Evolutionary conservation across 75 land plant genomes (phyloP).

Genomic region (Pinus taeda): DNA sequence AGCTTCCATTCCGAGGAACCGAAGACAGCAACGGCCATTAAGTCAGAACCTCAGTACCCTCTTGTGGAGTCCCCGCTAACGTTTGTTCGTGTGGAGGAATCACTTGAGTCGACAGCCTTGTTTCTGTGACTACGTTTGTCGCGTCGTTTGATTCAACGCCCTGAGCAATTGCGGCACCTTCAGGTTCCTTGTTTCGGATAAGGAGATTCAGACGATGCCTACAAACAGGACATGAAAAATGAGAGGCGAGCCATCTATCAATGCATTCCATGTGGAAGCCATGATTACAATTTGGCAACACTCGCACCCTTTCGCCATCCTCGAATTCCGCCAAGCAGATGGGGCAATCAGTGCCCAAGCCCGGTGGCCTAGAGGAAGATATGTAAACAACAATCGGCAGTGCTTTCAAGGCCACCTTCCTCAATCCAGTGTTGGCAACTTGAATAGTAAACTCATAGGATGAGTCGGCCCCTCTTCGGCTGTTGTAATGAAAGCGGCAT

Average conservation of each 20-base stretch:
- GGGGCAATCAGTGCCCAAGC: slow-evolving; percentile 31
- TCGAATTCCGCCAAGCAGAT: slow-evolving; percentile 64
- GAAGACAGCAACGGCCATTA: no score
- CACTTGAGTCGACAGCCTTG: no score
- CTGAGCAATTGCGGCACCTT: no score
- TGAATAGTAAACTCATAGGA: slow-evolving; percentile 10
- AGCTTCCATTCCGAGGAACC: no score
- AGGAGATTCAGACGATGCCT: not conserved
- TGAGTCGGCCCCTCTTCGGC: slow-evolving; percentile 15
- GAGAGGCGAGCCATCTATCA: slow-evolving; percentile 63
- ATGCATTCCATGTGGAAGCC: slow-evolving; percentile 67
- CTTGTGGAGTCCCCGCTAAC: no score
- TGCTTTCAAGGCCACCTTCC: slow-evolving; percentile 1
- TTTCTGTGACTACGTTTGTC: no score
- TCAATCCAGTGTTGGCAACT: slow-evolving; percentile 11
- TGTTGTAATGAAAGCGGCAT: slow-evolving; percentile 36
- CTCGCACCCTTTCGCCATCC: slow-evolving; percentile 31
- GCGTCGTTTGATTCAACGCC: no score
- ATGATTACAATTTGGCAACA: slow-evolving; percentile 69
- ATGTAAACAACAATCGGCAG: slow-evolving; percentile 32
- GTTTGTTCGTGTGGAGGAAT: no score
- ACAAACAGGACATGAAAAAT: slow-evolving; percentile 70
- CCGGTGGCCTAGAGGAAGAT: not conserved
- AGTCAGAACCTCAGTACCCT: no score
- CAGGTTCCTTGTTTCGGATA: no score